phyloP scores from a whole-genome alignment of 345 rosid species.

The Isatis tinctoria region DNA sequence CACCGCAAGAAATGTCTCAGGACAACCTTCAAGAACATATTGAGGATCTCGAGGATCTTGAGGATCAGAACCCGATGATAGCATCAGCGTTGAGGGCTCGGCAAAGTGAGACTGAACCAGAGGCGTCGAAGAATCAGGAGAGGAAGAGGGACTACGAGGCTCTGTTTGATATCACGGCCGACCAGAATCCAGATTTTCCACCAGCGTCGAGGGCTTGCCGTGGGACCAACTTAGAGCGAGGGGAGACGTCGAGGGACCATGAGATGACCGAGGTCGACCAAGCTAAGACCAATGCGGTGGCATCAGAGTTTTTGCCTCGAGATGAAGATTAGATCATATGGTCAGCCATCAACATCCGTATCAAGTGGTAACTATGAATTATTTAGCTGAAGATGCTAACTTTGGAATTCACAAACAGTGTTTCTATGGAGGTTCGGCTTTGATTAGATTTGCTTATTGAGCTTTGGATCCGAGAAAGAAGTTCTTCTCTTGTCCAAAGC shows the following conservation, averaged over 20 bases:
- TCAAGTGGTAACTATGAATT: no score
- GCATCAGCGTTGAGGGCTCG: background rate
- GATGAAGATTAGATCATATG: no score
- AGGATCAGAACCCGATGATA: background rate
- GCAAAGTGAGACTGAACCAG: background rate
- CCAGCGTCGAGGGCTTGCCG: background rate
- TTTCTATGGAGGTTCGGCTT: no score
- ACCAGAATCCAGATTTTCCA: background rate
- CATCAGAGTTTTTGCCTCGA: background rate
- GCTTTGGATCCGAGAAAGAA: no score
- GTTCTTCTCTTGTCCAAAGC: no score
- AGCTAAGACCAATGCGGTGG: background rate
- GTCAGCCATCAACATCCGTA: no score
- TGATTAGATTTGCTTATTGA: no score
- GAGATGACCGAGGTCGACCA: background rate
- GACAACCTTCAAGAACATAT: no score
- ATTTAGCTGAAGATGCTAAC: no score
- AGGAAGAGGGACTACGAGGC: background rate
- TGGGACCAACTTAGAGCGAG: background rate
- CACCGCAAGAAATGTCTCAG: no score
- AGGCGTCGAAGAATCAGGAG: background rate
- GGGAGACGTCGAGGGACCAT: background rate
- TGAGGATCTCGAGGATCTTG: background rate
- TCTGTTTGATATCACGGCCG: background rate
- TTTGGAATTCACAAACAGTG: no score